Evolutionary conservation across 75 land plant species (phyloP).

Genomic region (Cupressus sempervirens): DNA sequence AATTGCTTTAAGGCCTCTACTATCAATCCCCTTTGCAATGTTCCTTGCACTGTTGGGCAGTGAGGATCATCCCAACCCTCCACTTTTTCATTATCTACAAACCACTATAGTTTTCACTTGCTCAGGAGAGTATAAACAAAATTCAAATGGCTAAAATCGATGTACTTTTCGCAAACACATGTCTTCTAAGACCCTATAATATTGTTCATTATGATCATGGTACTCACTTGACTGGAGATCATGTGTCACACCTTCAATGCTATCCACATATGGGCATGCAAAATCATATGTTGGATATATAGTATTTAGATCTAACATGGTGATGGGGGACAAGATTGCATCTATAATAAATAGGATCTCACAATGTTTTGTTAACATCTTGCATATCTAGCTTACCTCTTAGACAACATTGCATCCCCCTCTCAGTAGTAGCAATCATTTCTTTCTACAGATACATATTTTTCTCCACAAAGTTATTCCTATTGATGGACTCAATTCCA

Average conservation of each 20-base stretch:
- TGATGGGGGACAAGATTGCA: slow-evolving; percentile 81
- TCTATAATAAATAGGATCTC: slow-evolving; percentile 96
- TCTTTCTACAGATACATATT: slow-evolving; percentile 84
- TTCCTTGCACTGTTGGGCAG: slow-evolving; percentile 92
- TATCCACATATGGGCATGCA: slow-evolving; percentile 95
- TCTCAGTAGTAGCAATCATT: slow-evolving; percentile 68
- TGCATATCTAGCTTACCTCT: slow-evolving; percentile 93
- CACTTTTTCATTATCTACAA: slow-evolving; percentile 88
- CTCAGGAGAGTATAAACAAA: slow-evolving; percentile 93
- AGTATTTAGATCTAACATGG: slow-evolving; percentile 79
- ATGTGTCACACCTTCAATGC: slow-evolving; percentile 87
- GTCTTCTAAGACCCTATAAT: slow-evolving; percentile 66
- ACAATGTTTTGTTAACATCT: slow-evolving; percentile 71
- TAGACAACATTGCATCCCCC: slow-evolving; percentile 65
- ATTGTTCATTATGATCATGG: slow-evolving; percentile 92
- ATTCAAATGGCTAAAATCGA: slow-evolving; percentile 87
- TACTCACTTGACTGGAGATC: slow-evolving; percentile 91
- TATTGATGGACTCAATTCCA: slow-evolving; percentile 76
- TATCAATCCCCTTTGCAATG: slow-evolving; percentile 71
- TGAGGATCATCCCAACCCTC: slow-evolving; percentile 99
- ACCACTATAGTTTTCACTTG: slow-evolving; percentile 94
- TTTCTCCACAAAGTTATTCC: slow-evolving; percentile 58
- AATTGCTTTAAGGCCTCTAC: slow-evolving; percentile 88
- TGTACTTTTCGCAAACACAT: slow-evolving; percentile 78
- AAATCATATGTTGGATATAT: slow-evolving; percentile 97